Evolutionary conservation across 257 asterid genomes (phyloP), one percentile per base, ranked within the genome.

Genomic region (Penstemon newberryi): DNA sequence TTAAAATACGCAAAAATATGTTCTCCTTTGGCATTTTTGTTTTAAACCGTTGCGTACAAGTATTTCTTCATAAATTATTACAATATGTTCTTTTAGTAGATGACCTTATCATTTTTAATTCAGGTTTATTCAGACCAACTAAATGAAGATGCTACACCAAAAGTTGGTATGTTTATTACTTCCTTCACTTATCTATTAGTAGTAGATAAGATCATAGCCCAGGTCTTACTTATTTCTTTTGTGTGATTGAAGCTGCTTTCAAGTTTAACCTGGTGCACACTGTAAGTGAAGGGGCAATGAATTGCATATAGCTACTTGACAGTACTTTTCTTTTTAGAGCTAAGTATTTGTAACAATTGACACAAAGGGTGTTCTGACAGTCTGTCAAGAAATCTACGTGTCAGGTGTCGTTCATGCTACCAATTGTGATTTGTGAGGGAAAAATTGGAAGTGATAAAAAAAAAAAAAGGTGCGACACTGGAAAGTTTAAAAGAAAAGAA

Each of bases 91-190:
- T 62, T 63, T 42, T 12, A 63, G 75, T 68, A 25, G 19, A 45
- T 73, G 70, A 65, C 64, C 59, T 65, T 59, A 43, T 62, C 37
- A 13, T 78, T 69, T 73, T 9, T 40, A 60, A 59, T 62, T 73
- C 89, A 89, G 96, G 96, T 73, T 70, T 84, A 86, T 81, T 68
- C 77, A 37, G 97, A 88, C 75, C 85, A 77, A 74, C 78, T 77
- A 72, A 63, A 69, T 54, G 97, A 86, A 73, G 92, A 77, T 65
- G 60, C 82, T 49, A 67, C 79, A 50, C 83, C 90, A 15, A 85
- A 79, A 77, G 69, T 77, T 76, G 96, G 96, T 91, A 83, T 51
- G 85, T 42, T 63, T 69, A 75, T 57, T 54, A 50, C 58, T 73
- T 76, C 70, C 37, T 41, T 52, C 41, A 15, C 60, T 46, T 46